These are phyloP conservation scores for Daldinia sp. DNA, from an alignment of 2,329 filamentous ascomycete genomes.

Conservation along the genomic window DNA sequence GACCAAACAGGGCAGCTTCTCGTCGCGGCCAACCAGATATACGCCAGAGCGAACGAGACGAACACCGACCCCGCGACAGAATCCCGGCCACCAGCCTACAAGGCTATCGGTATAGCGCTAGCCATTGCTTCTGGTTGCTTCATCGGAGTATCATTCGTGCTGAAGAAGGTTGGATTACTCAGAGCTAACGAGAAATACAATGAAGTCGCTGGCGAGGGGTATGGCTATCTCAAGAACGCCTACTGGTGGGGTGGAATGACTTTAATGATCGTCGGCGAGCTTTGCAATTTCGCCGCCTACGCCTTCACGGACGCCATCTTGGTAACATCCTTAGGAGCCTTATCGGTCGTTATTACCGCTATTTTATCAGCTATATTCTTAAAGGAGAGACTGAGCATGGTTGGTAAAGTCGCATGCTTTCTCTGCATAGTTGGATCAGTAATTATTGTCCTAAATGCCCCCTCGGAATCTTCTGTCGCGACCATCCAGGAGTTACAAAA, in stretches of 20 bases:
- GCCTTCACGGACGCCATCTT: slow-evolving; percentile 96
- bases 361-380: slow-evolving; percentile 93
- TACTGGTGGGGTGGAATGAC: slow-evolving; percentile 98
- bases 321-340: slow-evolving; percentile 88
- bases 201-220: slow-evolving; percentile 93
- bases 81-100: slow-evolving; percentile 68
- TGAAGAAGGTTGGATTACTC: slow-evolving; percentile 92
- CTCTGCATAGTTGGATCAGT: slow-evolving; percentile 93
- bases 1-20: slow-evolving; percentile 50
- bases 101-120: slow-evolving; percentile 84
- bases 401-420: slow-evolving; percentile 96
- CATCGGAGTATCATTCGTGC: slow-evolving; percentile 92
- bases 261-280: slow-evolving; percentile 94
- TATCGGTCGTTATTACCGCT: slow-evolving; percentile 92
- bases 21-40: slow-evolving; percentile 48
- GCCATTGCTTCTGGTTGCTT: slow-evolving; percentile 89
- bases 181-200: slow-evolving; percentile 96
- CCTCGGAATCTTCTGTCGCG: slow-evolving; percentile 81
- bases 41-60: slow-evolving; percentile 54
- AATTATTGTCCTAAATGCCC: slow-evolving; percentile 93
- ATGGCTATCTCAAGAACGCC: slow-evolving; percentile 93
- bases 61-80: slow-evolving; percentile 39
- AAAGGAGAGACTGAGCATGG: slow-evolving; percentile 93
- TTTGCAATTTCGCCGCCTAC: slow-evolving; percentile 97
- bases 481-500: slow-evolving; percentile 92